A percentile compares a stretch with the other conserved stretches of the same genome.
phyloP scores from a whole-genome alignment of 192 early-diverging fungal genomes.

The Dissophora globulifera region DNA sequence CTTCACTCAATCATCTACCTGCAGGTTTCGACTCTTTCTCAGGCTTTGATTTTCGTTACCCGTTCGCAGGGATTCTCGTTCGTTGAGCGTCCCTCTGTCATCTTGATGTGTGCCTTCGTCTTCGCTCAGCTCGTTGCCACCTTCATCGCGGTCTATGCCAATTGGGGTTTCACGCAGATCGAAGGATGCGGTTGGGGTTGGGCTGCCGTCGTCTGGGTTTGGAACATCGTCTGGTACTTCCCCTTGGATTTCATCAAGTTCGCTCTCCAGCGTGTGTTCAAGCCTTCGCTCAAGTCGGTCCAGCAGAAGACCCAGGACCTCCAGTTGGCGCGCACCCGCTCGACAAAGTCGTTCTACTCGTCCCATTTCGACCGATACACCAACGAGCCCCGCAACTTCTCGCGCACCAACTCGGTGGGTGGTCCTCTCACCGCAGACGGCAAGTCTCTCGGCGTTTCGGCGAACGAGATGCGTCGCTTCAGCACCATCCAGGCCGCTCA shows the following conservation, averaged over 20 bases:
- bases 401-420: slow-evolving; percentile 55
- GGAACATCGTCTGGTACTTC: slow-evolving; percentile 83
- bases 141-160: slow-evolving; percentile 86
- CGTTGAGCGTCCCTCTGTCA: slow-evolving; percentile 75
- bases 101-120: slow-evolving; percentile 74
- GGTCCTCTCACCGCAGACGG: slow-evolving; percentile 58
- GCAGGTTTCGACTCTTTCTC: slow-evolving; percentile 82
- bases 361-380: slow-evolving; percentile 64
- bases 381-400: slow-evolving; percentile 58
- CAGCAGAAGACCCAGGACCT: slow-evolving; percentile 51
- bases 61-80: slow-evolving; percentile 82
- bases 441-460: slow-evolving; percentile 69
- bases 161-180: slow-evolving; percentile 83
- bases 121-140: slow-evolving; percentile 78
- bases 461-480: slow-evolving; percentile 76
- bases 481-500: slow-evolving; percentile 77
- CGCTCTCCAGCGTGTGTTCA: slow-evolving; percentile 68
- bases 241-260: slow-evolving; percentile 85
- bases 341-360: slow-evolving; percentile 72
- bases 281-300: slow-evolving; percentile 56
- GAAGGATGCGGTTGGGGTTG: slow-evolving; percentile 78
- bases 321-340: slow-evolving; percentile 68
- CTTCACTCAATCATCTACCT: slow-evolving; percentile 83
- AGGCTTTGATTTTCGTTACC: slow-evolving; percentile 83
- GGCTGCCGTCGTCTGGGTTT: slow-evolving; percentile 81